Percentiles rank a stretch among this genome's conserved stretches.
phyloP scores from a whole-genome alignment of 768 basidiomycete species.

The Boletus vinaceobasis region DNA sequence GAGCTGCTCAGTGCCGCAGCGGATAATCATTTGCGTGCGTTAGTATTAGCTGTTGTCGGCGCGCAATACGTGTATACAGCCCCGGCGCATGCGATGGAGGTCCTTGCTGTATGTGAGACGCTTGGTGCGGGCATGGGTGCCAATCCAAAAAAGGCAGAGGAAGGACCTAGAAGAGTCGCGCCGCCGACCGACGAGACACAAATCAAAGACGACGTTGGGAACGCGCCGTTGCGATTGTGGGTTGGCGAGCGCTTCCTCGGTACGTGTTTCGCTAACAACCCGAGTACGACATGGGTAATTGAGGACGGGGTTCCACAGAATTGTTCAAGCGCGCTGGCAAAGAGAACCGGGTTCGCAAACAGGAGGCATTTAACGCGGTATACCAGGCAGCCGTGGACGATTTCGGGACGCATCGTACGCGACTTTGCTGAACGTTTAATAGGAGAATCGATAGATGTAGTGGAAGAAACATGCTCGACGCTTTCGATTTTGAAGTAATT shows the following conservation, averaged over 20 bases:
- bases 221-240: slow-evolving; percentile 67
- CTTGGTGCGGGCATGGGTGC: slow-evolving; percentile 68
- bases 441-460: background rate
- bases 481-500: background rate
- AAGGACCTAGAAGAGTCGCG: background rate
- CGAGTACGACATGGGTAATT: background rate
- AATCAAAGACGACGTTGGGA: slow-evolving; percentile 44
- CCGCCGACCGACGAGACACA: background rate
- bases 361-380: slow-evolving; percentile 41
- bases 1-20: slow-evolving; percentile 52
- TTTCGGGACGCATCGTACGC: slow-evolving; percentile 11
- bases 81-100: slow-evolving; percentile 60
- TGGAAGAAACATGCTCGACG: background rate
- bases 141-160: slow-evolving; percentile 21
- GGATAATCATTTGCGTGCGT: slow-evolving; percentile 72
- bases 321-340: slow-evolving; percentile 57
- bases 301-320: slow-evolving; percentile 35
- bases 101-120: slow-evolving; percentile 65
- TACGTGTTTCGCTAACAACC: slow-evolving; percentile 24
- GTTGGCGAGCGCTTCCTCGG: slow-evolving; percentile 67
- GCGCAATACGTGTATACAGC: slow-evolving; percentile 72
- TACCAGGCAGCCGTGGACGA: slow-evolving; percentile 26
- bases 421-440: slow-evolving; percentile 15
- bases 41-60: slow-evolving; percentile 64
- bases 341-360: slow-evolving; percentile 43